Conservation (phyloP, 768 basidiomycete species). For the Myochromella boudieri region DNA sequence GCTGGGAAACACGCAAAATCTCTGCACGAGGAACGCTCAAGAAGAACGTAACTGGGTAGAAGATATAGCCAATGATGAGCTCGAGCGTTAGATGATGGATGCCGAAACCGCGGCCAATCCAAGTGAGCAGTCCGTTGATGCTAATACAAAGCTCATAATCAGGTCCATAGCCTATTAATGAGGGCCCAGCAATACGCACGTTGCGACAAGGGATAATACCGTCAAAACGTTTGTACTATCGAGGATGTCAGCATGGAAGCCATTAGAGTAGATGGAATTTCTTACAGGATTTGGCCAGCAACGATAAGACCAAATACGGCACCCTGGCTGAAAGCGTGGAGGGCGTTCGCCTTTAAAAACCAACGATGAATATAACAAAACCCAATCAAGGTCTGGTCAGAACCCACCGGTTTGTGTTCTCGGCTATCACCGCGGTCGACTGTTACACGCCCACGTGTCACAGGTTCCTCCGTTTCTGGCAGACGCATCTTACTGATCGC, state of each 20-base stretch:
- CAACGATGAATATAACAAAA: not conserved
- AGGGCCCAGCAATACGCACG: constrained; percentile 34
- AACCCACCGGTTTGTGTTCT: constrained; percentile 50
- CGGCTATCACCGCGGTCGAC: constrained; percentile 74
- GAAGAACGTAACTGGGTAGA: constrained; percentile 87
- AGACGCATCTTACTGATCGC: constrained; percentile 86
- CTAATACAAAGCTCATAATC: constrained; percentile 22
- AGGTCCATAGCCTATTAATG: not conserved
- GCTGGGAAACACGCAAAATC: constrained; percentile 75
- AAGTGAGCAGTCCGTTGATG: constrained; percentile 84
- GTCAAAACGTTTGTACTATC: constrained; percentile 79
- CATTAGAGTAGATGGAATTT: constrained; percentile 10
- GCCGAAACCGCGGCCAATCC: constrained; percentile 86
- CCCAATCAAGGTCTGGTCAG: not conserved
- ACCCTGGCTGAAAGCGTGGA: constrained; percentile 88
- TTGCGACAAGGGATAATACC: constrained; percentile 76
- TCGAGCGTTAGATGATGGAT: constrained; percentile 82
- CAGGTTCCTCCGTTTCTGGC: constrained; percentile 83
- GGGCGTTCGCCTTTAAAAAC: constrained; percentile 61
- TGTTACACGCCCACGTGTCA: constrained; percentile 79
- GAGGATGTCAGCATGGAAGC: constrained; percentile 1
- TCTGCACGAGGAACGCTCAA: constrained; percentile 77
- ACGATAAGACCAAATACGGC: constrained; percentile 84
- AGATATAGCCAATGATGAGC: constrained; percentile 82
- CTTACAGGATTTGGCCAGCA: constrained; percentile 84